phyloP scores from a whole-genome alignment of 1,284 basidiomycete species.

The Pseudozyma tsukubaensis region DNA sequence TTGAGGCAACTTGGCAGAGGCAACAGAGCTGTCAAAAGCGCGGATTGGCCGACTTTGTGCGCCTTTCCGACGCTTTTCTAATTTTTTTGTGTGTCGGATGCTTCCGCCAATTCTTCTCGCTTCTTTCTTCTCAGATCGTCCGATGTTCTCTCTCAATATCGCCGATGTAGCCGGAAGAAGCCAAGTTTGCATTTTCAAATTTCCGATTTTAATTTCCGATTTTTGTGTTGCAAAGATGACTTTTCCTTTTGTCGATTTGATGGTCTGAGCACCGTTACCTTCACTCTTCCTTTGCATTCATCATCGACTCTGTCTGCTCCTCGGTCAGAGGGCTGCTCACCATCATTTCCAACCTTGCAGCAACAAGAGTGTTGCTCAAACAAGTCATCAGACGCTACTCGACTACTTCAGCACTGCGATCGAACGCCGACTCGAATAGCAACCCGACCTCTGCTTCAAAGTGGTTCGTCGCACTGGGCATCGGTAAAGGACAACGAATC shows the following conservation, averaged over 20 bases:
- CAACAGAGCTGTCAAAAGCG: no score
- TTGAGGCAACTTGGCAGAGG: no score
- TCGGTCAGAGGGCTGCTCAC: no score
- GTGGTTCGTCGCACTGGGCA: slow-evolving; percentile 36
- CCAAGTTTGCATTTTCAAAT: no score
- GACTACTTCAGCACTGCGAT: no score
- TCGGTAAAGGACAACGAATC: slow-evolving; percentile 34
- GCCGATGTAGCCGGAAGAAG: not conserved
- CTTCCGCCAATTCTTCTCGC: slow-evolving; percentile 13
- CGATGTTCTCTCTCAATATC: slow-evolving; percentile 1
- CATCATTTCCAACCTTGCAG: not conserved
- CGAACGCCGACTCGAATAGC: not conserved
- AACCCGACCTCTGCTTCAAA: not conserved
- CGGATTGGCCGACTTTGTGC: no score
- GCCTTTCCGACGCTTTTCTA: not conserved
- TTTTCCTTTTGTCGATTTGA: not conserved
- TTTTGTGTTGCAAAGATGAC: not conserved
- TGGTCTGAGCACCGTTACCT: not conserved
- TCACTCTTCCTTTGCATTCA: not conserved
- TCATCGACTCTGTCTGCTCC: not conserved
- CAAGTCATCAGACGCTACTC: no score
- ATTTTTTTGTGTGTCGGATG: slow-evolving; percentile 3
- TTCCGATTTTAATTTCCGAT: slow-evolving; percentile 1
- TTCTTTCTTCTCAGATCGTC: slow-evolving; percentile 14
- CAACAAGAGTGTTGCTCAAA: no score